A percentile compares a stretch with the other conserved stretches of the same genome.
Conservation (phyloP, 805 yeast genomes). For the Phaffomyces opuntiae region DNA sequence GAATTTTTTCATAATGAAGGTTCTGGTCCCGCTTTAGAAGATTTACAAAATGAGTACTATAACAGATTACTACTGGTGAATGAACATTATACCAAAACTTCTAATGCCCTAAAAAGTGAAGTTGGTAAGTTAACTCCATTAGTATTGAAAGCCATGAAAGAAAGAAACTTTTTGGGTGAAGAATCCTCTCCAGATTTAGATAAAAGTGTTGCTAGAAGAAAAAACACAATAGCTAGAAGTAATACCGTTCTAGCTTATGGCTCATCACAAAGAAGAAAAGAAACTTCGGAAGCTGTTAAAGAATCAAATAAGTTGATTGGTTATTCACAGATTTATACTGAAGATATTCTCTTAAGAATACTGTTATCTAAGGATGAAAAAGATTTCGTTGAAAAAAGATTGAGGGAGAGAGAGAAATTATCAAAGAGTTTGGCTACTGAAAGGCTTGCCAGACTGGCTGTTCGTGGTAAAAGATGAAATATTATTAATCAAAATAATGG, state of each 20-base stretch:
- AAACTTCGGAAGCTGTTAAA: constrained; percentile 37
- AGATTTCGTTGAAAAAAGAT: constrained; percentile 48
- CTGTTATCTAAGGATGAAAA: constrained; percentile 59
- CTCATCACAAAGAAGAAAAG: constrained; percentile 46
- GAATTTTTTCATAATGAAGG: constrained; percentile 80
- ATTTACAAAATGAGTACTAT: constrained; percentile 54
- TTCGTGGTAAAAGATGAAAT: constrained; percentile 5
- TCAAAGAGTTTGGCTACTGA: constrained; percentile 28
- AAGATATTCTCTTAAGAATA: constrained; percentile 67
- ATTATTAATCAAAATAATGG: background rate
- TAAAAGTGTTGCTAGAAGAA: constrained; percentile 9
- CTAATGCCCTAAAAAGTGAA: constrained; percentile 43
- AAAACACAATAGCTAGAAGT: constrained; percentile 45
- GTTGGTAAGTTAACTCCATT: constrained; percentile 53
- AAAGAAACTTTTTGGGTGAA: constrained; percentile 37
- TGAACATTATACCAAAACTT: constrained; percentile 51
- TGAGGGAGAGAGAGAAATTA: constrained; percentile 52
- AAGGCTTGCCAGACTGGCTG: constrained; percentile 22
- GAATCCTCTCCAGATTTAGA: constrained; percentile 23
- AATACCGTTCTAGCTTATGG: constrained; percentile 71
- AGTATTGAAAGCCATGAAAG: constrained; percentile 41
- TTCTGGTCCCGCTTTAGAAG: constrained; percentile 67
- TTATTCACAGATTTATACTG: constrained; percentile 35
- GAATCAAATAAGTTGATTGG: constrained; percentile 33
- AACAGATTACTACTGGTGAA: constrained; percentile 60